phyloP scores from a whole-genome alignment of 1,284 basidiomycete species.

The Inonotus obliquus region DNA sequence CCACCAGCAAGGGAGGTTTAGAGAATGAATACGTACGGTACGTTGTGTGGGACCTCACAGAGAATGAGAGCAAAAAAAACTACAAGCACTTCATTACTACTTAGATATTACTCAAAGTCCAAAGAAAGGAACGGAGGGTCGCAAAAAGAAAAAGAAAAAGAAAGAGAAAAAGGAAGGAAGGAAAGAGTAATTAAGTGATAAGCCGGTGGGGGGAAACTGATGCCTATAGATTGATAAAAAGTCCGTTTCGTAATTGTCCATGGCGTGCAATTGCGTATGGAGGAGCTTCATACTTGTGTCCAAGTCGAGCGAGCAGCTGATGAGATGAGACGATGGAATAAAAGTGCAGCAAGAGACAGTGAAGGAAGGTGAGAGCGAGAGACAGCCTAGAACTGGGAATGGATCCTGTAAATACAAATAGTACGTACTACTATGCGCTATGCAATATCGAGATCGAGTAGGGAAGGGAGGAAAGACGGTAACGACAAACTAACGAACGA shows the following conservation, averaged over 20 bases:
- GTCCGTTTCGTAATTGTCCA: background rate
- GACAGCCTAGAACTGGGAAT: background rate
- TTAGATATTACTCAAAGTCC: background rate
- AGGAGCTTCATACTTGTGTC: background rate
- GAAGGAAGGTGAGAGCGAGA: too few species aligned
- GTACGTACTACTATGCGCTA: background rate
- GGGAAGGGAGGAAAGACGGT: background rate
- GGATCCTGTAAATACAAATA: constrained; percentile 13
- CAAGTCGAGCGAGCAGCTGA: background rate
- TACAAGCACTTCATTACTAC: background rate
- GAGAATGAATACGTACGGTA: too few species aligned
- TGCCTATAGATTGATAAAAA: too few species aligned
- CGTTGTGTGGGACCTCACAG: too few species aligned
- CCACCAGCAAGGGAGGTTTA: too few species aligned
- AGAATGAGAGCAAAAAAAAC: background rate
- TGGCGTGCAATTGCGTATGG: background rate
- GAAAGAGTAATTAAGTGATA: background rate
- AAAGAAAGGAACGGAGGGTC: background rate
- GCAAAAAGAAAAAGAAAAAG: background rate
- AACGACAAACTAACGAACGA: background rate
- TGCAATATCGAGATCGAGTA: background rate
- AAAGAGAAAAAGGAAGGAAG: background rate
- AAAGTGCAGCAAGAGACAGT: background rate
- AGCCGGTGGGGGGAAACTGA: too few species aligned
- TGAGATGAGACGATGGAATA: background rate